Base-by-base conservation (phyloP, 2,329 filamentous ascomycete species). In the Fusarium stilboides region DNA sequence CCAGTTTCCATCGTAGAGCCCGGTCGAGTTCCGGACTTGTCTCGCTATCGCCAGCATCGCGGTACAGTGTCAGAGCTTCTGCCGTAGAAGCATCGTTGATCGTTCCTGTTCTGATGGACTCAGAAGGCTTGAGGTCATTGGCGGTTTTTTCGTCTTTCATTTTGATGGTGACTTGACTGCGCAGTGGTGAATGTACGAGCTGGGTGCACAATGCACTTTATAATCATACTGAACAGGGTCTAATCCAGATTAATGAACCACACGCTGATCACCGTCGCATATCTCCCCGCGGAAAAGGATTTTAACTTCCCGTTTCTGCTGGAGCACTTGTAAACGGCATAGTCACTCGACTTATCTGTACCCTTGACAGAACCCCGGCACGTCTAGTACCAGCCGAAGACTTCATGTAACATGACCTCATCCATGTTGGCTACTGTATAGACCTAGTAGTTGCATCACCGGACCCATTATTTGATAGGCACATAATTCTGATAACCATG, bases 1-100 rank as follows among this genome's bases (percentile, higher is more conserved):
- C 59, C 1, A 62, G 3, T 8, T 46, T 62, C 59, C 59, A 62
- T 31, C 57, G 15, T 1, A 62, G 6, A 4, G 59, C 10, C 1
- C 34, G 43, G 0, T 24, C 57, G 0, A 36, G 40, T 22, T 62
- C 46, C 0, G 59, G 57, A 0, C 26, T 62, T 12, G 40, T 54
- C 8, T 46, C 59, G 1, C 62, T 54, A 0, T 31, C 45, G 1
- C 46, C 46, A 3, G 59, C 59, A 1, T 62, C 50, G 1, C 24
- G 59, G 0, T 34, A 62, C 0, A 62, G 26, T 0, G 59, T 62
- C 1, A 62, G 2, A 0, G 59, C 57, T 33, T 62, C 59, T 0
- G 59, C 59, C 0, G 34, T 62, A 1, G 59, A 62, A 5, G 15
- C 19, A 36, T 62, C 59, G 6, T 46, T 62, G 10, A 62, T 55